Evolutionary conservation across 345 rosid species (phyloP).

Genomic region (Corchorus capsularis): DNA sequence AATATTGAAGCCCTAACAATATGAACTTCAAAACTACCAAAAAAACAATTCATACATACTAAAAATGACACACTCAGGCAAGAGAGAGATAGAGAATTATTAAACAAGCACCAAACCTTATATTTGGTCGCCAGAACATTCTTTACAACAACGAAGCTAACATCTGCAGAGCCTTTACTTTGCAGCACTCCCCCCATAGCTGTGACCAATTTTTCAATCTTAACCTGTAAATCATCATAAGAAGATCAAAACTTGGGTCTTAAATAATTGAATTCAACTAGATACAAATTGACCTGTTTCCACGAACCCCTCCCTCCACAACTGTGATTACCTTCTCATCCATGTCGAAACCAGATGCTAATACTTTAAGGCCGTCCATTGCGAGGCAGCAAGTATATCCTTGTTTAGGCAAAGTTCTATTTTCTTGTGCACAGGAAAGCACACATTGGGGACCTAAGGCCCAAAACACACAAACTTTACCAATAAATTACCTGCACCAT

Average conservation of each 20-base stretch:
- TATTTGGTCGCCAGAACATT: constrained; percentile 92
- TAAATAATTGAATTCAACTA: not conserved
- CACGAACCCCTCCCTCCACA: not conserved
- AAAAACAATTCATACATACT: not conserved
- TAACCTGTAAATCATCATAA: constrained; percentile 50
- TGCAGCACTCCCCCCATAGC: constrained; percentile 85
- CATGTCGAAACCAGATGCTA: constrained; percentile 82
- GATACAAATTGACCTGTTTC: not conserved
- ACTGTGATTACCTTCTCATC: constrained; percentile 74
- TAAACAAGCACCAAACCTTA: constrained; percentile 53
- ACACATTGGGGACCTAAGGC: constrained; percentile 86
- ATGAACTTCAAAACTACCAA: not conserved
- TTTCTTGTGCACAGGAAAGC: constrained; percentile 84
- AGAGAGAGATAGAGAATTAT: not conserved
- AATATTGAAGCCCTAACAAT: not conserved
- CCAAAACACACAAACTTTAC: constrained; percentile 18
- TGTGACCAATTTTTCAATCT: constrained; percentile 70
- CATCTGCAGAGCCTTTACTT: constrained; percentile 63
- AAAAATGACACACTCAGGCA: constrained; percentile 5
- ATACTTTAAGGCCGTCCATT: constrained; percentile 86
- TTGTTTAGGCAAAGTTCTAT: constrained; percentile 67
- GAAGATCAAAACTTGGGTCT: not conserved
- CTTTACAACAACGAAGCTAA: constrained; percentile 83
- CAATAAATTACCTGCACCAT: not conserved
- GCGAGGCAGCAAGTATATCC: constrained; percentile 91